Percentiles rank a stretch among this genome's conserved stretches.
phyloP scores from a whole-genome alignment of 345 rosid species.

The Citrus hindsii region DNA sequence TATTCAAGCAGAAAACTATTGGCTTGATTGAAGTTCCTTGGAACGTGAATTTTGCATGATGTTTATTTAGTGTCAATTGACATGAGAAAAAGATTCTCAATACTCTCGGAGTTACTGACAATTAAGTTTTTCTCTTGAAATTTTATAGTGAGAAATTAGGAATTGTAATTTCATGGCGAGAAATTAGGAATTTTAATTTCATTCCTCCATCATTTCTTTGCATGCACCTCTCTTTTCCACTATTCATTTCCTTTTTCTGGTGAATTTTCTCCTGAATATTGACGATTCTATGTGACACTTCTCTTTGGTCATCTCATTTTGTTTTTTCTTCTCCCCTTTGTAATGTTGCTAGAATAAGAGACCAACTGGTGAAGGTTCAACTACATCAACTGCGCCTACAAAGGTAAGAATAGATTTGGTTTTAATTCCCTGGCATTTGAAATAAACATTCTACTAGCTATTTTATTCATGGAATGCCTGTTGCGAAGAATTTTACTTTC shows the following conservation, averaged over 20 bases:
- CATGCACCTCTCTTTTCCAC: not conserved
- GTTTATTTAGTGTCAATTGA: not conserved
- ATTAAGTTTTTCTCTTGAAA: not conserved
- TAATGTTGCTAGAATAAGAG: slow-evolving; percentile 39
- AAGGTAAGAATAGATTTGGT: slow-evolving; percentile 23
- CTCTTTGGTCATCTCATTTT: not conserved
- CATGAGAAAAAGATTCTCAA: not conserved
- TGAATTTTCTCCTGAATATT: not conserved
- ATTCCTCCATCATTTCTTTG: not conserved
- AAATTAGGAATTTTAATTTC: not conserved
- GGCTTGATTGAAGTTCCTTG: not conserved
- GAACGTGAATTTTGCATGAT: not conserved
- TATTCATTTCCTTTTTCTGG: not conserved
- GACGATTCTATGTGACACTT: not conserved
- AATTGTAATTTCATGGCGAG: not conserved
- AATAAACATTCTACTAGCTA: not conserved
- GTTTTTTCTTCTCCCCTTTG: not conserved
- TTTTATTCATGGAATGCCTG: not conserved
- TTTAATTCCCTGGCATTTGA: not conserved
- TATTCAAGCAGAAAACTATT: not conserved
- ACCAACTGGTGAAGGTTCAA: slow-evolving; percentile 48
- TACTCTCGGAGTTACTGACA: not conserved
- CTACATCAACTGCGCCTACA: slow-evolving; percentile 41
- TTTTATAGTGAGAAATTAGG: not conserved
- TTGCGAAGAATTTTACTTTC: not conserved